Evolutionary conservation across 2,329 filamentous ascomycete genomes (phyloP).

Genomic region (Trichoderma citrinoviride): DNA sequence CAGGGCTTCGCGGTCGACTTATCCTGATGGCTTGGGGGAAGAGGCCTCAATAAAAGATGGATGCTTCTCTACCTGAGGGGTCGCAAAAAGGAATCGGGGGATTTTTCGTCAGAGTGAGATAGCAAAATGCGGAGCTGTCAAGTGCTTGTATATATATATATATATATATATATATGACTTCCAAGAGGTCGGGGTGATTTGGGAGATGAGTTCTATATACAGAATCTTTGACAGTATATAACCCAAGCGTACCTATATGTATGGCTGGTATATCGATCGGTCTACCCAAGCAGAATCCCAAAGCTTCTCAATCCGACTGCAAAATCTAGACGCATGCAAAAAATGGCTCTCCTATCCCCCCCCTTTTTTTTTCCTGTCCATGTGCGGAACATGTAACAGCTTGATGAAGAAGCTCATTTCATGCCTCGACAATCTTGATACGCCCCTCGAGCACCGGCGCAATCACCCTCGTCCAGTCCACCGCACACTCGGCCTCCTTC

Average conservation of each 20-base stretch:
- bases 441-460: conserved; percentile 74
- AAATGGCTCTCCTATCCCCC: too few species aligned
- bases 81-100: too few species aligned
- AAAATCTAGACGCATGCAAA: neutral
- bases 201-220: neutral
- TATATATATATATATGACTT: too few species aligned
- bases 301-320: neutral
- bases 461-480: conserved; percentile 79
- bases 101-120: too few species aligned
- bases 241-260: neutral
- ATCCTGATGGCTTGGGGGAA: too few species aligned
- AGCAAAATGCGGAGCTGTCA: too few species aligned
- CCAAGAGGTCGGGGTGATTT: too few species aligned
- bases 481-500: conserved; percentile 56
- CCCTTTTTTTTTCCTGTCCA: neutral
- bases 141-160: too few species aligned
- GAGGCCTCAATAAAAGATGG: too few species aligned
- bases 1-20: too few species aligned
- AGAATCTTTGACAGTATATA: neutral
- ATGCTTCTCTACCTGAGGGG: too few species aligned
- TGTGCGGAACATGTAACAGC: neutral
- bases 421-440: conserved; percentile 51
- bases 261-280: neutral
- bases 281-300: neutral
- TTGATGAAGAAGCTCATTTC: neutral